Conservation (phyloP, 345 rosid genomes). For the Pelargonium nanum region DNA sequence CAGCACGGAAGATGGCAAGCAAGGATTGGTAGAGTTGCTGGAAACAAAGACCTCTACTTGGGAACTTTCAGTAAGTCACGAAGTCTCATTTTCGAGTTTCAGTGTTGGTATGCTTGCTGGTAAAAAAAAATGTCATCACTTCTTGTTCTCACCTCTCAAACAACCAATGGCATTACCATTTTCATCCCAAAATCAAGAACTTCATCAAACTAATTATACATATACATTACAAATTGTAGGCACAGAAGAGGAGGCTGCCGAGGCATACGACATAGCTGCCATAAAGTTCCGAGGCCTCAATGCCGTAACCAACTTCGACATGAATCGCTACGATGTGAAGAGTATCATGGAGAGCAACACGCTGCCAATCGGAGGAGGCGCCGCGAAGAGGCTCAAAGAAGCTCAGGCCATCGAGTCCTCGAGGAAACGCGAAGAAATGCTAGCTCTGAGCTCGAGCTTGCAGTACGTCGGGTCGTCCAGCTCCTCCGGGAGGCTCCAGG, state of each 20-base stretch:
- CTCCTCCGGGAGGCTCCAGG: slow-evolving; percentile 27
- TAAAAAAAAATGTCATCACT: too few species aligned
- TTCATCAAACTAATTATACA: too few species aligned
- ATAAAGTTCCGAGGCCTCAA: slow-evolving; percentile 86
- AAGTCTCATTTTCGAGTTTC: not conserved
- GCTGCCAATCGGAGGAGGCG: slow-evolving; percentile 94
- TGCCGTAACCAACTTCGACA: slow-evolving; percentile 94
- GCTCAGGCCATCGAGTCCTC: slow-evolving; percentile 94
- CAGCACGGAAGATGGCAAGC: slow-evolving; percentile 99
- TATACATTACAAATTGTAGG: slow-evolving; percentile 20
- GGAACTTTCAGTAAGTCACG: slow-evolving; percentile 86
- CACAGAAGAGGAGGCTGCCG: slow-evolving; percentile 99
- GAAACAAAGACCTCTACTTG: slow-evolving; percentile 96
- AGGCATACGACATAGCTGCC: slow-evolving; percentile 97
- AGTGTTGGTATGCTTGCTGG: too few species aligned
- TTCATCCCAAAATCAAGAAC: too few species aligned
- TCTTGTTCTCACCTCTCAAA: too few species aligned
- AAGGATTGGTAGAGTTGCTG: slow-evolving; percentile 96
- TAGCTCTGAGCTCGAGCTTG: slow-evolving; percentile 60
- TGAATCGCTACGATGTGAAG: slow-evolving; percentile 90
- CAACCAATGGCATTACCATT: too few species aligned
- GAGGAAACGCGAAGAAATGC: slow-evolving; percentile 74
- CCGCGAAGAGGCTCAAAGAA: slow-evolving; percentile 86
- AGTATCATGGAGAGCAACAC: slow-evolving; percentile 91
- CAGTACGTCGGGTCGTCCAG: slow-evolving; percentile 53